A percentile compares a stretch with the other conserved stretches of the same genome.
Evolutionary conservation across 495 filamentous ascomycete species (phyloP).

Genomic region (Penicillium psychrofluorescens): DNA sequence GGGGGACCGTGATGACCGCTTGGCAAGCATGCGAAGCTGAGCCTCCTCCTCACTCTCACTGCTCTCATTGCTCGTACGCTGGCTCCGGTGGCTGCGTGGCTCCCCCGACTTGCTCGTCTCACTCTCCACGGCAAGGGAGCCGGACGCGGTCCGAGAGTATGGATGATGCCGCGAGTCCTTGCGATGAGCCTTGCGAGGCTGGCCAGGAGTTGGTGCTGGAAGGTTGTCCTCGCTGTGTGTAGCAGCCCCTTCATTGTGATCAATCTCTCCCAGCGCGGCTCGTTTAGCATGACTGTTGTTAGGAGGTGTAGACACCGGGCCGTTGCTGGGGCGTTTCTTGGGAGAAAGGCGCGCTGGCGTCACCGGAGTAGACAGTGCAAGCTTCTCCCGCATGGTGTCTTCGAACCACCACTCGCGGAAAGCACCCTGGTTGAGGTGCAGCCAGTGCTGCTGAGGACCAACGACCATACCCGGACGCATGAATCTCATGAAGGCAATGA

Average conservation of each 20-base stretch:
- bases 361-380: slow-evolving; percentile 57
- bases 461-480: slow-evolving; percentile 99
- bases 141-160: slow-evolving; percentile 41
- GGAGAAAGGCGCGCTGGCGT: slow-evolving; percentile 66
- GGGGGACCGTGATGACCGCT: slow-evolving; percentile 49
- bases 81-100: slow-evolving; percentile 25
- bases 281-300: slow-evolving; percentile 67
- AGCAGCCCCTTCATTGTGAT: slow-evolving; percentile 60
- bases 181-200: slow-evolving; percentile 80
- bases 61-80: slow-evolving; percentile 38
- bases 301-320: slow-evolving; percentile 72
- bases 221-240: slow-evolving; percentile 69
- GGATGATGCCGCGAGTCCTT: slow-evolving; percentile 51
- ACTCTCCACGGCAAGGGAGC: slow-evolving; percentile 28
- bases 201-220: slow-evolving; percentile 90
- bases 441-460: slow-evolving; percentile 98
- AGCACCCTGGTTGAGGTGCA: slow-evolving; percentile 90
- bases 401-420: slow-evolving; percentile 99
- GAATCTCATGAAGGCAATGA: slow-evolving; percentile 98
- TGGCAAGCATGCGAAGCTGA: slow-evolving; percentile 61
- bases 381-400: slow-evolving; percentile 67
- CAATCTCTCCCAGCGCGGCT: slow-evolving; percentile 83
- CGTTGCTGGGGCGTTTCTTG: slow-evolving; percentile 46
- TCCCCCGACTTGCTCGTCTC: slow-evolving; percentile 29
- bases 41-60: slow-evolving; percentile 74